These are phyloP conservation scores for Echinosophora koreensis DNA, from an alignment of 306 rosid species.

Conservation along the genomic window DNA sequence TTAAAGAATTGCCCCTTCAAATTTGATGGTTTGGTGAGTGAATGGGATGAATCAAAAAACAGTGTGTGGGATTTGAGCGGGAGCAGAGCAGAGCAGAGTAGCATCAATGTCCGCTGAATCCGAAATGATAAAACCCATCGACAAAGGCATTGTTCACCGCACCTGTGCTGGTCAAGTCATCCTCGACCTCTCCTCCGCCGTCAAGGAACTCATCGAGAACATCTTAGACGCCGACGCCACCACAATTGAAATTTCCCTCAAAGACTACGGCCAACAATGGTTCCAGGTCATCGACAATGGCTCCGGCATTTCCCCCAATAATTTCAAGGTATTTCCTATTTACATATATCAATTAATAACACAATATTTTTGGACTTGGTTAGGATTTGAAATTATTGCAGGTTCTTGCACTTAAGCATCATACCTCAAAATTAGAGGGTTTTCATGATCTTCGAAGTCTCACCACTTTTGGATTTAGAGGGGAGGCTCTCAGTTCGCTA, in stretches of 20 bases:
- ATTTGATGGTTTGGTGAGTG: too few relatives aligned
- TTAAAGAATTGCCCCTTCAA: too few relatives aligned
- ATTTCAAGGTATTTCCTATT: slow-evolving; percentile 57
- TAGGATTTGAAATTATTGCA: slow-evolving; percentile 36
- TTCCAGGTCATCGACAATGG: slow-evolving; percentile 94
- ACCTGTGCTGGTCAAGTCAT: slow-evolving; percentile 96
- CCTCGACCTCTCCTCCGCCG: slow-evolving; percentile 74
- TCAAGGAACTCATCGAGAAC: slow-evolving; percentile 85
- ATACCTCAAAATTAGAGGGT: slow-evolving; percentile 80
- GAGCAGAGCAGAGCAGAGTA: too few relatives aligned
- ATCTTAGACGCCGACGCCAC: slow-evolving; percentile 95
- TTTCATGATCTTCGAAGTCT: slow-evolving; percentile 92
- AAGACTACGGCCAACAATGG: slow-evolving; percentile 76
- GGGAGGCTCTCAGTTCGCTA: slow-evolving; percentile 95
- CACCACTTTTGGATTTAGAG: slow-evolving; percentile 92
- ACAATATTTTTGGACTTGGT: too few relatives aligned
- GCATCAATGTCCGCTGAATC: slow-evolving; percentile 55
- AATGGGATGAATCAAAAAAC: too few relatives aligned
- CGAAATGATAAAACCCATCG: slow-evolving; percentile 70
- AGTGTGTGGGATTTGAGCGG: too few relatives aligned
- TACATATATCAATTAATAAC: too few relatives aligned
- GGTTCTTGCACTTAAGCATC: slow-evolving; percentile 87
- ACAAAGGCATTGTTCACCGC: slow-evolving; percentile 73
- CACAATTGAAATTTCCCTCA: slow-evolving; percentile 76
- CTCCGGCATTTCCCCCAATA: slow-evolving; percentile 82